Evolutionary conservation across 192 early-diverging fungal species (phyloP), one percentile per base, ranked within the genome.

Genomic region (Coemansia sp.): DNA sequence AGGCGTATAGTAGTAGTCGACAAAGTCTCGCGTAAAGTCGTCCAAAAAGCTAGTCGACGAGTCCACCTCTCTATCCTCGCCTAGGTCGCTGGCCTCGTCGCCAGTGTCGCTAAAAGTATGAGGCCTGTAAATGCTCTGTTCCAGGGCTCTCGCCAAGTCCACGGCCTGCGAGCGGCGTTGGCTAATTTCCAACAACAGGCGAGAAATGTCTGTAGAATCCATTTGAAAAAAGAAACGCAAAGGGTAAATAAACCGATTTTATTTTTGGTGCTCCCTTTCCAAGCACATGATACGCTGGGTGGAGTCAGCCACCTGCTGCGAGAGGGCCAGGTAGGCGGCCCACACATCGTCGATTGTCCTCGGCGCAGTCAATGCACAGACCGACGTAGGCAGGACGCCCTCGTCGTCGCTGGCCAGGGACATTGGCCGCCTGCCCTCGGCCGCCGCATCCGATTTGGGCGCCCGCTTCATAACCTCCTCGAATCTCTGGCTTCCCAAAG

Each of bases 251-350:
- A 53, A 33, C 37, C 41, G 9, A 37, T 31, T 13, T 47, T 47
- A 10, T 52, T 31, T 13, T 47, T 47, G 14, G 25, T 48, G 36
- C 18, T 35, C 42, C 25, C 52, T 35, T 57, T 80, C 77, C 13
- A 80, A 62, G 8, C 42, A 37, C 6, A 53, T 50, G 10, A 80
- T 71, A 31, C 77, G 61, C 42, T 75, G 62, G 18, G 57, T 34
- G 13, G 69, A 68, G 39, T 58, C 65, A 28, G 77, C 72, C 6
- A 80, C 37, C 62, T 74, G 68, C 65, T 80, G 68, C 41, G 53
- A 65, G 59, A 80, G 77, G 35, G 66, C 20, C 57, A 79, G 36
- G 38, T 68, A 79, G 11, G 72, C 72, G 2, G 77, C 25, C 77
- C 77, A 79, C 50, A 79, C 69, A 11, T 79, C 77, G 20, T 74